Percentiles rank a stretch among this genome's conserved stretches.
phyloP scores from a whole-genome alignment of 257 asterid species.

The Sherardia arvensis region DNA sequence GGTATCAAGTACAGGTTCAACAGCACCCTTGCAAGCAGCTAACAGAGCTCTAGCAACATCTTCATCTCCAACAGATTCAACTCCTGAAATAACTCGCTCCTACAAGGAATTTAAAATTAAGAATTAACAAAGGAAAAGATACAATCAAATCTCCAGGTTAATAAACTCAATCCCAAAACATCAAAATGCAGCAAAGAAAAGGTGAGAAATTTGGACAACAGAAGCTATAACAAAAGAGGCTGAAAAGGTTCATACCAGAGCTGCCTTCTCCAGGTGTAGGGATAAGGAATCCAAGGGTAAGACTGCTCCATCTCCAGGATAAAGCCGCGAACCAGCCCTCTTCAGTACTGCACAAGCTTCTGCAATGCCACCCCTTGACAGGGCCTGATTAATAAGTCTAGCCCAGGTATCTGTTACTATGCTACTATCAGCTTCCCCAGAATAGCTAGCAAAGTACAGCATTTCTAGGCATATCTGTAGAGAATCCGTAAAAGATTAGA shows the following conservation, averaged over 20 bases:
- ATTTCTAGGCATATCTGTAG: slow-evolving; percentile 82
- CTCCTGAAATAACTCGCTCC: slow-evolving; percentile 74
- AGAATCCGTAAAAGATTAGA: slow-evolving; percentile 1
- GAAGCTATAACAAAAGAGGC: neutral
- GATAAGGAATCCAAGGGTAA: slow-evolving; percentile 83
- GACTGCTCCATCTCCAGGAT: slow-evolving; percentile 79
- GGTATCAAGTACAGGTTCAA: slow-evolving; percentile 76
- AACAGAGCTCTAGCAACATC: slow-evolving; percentile 83
- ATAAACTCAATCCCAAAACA: neutral
- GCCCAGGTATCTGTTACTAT: slow-evolving; percentile 91
- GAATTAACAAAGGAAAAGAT: neutral
- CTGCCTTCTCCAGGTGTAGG: slow-evolving; percentile 91
- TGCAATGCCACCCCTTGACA: slow-evolving; percentile 81
- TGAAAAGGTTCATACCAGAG: slow-evolving; percentile 28
- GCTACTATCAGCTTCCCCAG: slow-evolving; percentile 93
- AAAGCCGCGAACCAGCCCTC: slow-evolving; percentile 79
- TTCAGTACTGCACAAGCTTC: slow-evolving; percentile 86
- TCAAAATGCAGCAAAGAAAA: neutral
- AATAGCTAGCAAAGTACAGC: slow-evolving; percentile 91
- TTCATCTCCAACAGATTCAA: slow-evolving; percentile 80
- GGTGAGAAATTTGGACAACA: neutral
- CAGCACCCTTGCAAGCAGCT: slow-evolving; percentile 81
- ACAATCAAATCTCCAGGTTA: neutral
- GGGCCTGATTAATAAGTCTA: slow-evolving; percentile 88
- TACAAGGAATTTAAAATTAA: slow-evolving; percentile 18